Evolutionary conservation across 139 green algal species (phyloP), one percentile per base, ranked within the genome.

Genomic region (Tetradesmus lagerheimii): DNA sequence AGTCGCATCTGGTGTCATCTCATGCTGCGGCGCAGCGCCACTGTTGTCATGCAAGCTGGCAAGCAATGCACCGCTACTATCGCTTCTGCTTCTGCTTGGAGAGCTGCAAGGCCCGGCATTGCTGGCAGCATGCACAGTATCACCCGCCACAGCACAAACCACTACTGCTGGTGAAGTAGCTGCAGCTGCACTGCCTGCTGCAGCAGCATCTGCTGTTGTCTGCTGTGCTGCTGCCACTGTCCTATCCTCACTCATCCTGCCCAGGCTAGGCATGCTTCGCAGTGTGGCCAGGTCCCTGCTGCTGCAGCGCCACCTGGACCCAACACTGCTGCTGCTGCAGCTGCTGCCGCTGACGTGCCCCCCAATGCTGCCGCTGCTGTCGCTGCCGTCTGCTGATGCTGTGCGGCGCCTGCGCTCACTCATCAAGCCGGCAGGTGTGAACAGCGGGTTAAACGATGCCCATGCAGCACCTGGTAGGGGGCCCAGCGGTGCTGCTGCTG

Each of bases 381-480:
- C 23, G 3, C 3, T 15, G 23, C 57, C 57, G 31, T 31, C 57
- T 6, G 23, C 57, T 71, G 57, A 71, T 31, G 57, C 25, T 31
- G 57, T 71, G 57, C 57, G 57, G 23, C 57, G 20, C 20, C 57
- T 71, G 57, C 57, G 57, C 57, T 71, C 57, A 71, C 57, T 18
- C 57, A 71, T n/a, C 39, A 85, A 27, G 27, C 39, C 79, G 20
- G 77, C n/a, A 41, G 79, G 79, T 27, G 79, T 85, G 79, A 85
- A 85, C 79, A 85, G 41, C 11, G 79, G 79, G 79, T 85, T 85
- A 43, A 85, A 85, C 14, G 79, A 85, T 38, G 79, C 79, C 79
- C 79, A 85, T 1, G 5, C 50, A 38, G 53, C 41, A n/a, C 79
- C 79, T 53, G 77, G 35, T 18, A 71, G 57, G 1, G 57, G 57